phyloP scores from a whole-genome alignment of 805 yeast species.

The Komagataella pseudopastoris region DNA sequence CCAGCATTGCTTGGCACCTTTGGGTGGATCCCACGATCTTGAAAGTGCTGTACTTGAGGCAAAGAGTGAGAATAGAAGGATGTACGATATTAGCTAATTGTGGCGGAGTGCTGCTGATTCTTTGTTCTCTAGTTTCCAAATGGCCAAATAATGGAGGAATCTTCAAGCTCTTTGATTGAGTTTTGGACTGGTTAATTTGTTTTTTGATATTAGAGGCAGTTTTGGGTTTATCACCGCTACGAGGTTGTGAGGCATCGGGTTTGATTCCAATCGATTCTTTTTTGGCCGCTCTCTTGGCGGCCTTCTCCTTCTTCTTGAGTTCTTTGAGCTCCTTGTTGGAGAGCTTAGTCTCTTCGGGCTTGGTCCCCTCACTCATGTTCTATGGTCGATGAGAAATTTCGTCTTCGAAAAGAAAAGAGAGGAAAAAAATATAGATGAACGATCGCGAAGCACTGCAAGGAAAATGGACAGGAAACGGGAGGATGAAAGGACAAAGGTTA shows the following conservation, averaged over 20 bases:
- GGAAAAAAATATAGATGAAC: background rate
- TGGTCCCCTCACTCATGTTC: background rate
- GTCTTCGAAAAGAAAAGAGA: background rate
- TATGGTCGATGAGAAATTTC: background rate
- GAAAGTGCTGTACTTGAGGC: constrained; percentile 72
- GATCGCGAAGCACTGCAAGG: background rate
- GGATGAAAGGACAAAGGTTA: background rate
- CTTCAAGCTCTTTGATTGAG: constrained; percentile 26
- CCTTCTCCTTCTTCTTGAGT: constrained; percentile 77
- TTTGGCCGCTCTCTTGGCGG: constrained; percentile 83
- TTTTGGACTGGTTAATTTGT: constrained; percentile 37
- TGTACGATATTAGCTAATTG: constrained; percentile 62
- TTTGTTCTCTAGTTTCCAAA: constrained; percentile 66
- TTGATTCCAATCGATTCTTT: constrained; percentile 35
- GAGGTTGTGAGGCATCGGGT: constrained; percentile 3
- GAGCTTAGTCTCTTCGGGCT: constrained; percentile 13
- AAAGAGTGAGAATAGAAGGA: constrained; percentile 68
- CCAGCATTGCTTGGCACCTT: constrained; percentile 74
- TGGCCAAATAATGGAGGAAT: constrained; percentile 65
- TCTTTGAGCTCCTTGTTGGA: constrained; percentile 80
- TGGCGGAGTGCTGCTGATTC: constrained; percentile 41
- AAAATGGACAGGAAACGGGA: background rate
- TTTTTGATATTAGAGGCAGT: constrained; percentile 39
- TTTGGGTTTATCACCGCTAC: constrained; percentile 21
- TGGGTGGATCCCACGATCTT: constrained; percentile 83